Conservation (phyloP, 192 early-diverging fungal genomes). For the Entophlyctis luteolus region DNA sequence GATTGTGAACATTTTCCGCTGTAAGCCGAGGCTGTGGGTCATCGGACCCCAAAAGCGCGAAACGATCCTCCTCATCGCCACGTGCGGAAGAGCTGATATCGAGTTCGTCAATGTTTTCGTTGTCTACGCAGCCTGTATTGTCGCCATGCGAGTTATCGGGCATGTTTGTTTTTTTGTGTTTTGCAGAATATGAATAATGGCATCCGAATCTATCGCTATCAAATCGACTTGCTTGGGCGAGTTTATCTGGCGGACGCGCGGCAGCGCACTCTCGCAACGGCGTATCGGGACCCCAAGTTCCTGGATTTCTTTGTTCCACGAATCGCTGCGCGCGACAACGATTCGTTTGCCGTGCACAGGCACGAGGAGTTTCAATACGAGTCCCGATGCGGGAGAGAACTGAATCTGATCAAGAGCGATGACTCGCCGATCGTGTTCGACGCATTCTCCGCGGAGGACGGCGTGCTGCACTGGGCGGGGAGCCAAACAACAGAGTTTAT, state of each 20-base stretch:
- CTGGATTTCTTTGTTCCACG: slow-evolving; percentile 40
- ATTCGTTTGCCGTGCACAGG: not conserved
- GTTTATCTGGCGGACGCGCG: not conserved
- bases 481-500: slow-evolving; percentile 13
- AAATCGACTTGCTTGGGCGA: not conserved
- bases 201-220: not conserved
- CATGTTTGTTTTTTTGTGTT: not conserved
- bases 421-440: slow-evolving; percentile 39
- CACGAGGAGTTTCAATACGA: slow-evolving; percentile 21
- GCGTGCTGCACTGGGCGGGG: slow-evolving; percentile 13
- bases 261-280: not conserved
- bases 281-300: slow-evolving; percentile 30
- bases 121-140: no score
- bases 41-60: not conserved
- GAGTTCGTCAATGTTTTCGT: not conserved
- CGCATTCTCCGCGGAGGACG: slow-evolving; percentile 4
- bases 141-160: no score
- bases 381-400: slow-evolving; percentile 35
- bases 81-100: no score
- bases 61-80: no score
- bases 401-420: slow-evolving; percentile 32
- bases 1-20: not conserved
- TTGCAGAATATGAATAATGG: not conserved
- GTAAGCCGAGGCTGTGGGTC: not conserved
- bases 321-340: slow-evolving; percentile 2